These are phyloP conservation scores for Cladophialophora carrionii DNA, from an alignment of 2,329 filamentous ascomycete species.

Conservation along the genomic window DNA sequence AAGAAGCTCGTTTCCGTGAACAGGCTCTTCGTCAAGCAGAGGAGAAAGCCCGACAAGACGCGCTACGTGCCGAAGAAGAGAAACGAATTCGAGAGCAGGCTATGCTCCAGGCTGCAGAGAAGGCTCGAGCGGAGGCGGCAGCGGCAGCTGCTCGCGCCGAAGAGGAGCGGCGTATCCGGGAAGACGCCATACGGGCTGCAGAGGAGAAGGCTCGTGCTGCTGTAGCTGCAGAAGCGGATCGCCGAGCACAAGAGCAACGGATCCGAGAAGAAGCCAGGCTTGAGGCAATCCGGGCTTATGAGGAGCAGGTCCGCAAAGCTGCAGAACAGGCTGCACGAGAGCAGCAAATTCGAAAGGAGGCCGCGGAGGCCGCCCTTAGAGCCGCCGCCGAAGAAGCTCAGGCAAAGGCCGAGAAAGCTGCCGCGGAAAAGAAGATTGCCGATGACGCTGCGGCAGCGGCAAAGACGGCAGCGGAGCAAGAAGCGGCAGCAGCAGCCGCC, in stretches of 20 bases:
- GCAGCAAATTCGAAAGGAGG: slow-evolving; percentile 40
- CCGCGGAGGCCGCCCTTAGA: slow-evolving; percentile 53
- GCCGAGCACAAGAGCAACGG: slow-evolving; percentile 47
- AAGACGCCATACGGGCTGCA: slow-evolving; percentile 40
- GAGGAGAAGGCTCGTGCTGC: slow-evolving; percentile 34
- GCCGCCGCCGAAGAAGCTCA: slow-evolving; percentile 53
- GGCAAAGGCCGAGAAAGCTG: slow-evolving; percentile 48
- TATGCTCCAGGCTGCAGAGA: slow-evolving; percentile 33
- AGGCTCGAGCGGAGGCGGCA: slow-evolving; percentile 53
- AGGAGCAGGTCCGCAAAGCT: slow-evolving; percentile 31
- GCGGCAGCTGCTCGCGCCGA: slow-evolving; percentile 46
- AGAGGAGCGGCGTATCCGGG: slow-evolving; percentile 42
- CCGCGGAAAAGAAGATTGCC: slow-evolving; percentile 43
- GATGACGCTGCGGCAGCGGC: slow-evolving; percentile 47
- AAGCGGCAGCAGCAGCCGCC: slow-evolving; percentile 44
- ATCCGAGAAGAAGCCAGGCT: slow-evolving; percentile 35
- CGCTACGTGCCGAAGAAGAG: slow-evolving; percentile 43
- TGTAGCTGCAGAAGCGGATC: slow-evolving; percentile 46
- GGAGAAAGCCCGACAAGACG: slow-evolving; percentile 38
- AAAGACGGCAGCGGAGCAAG: slow-evolving; percentile 45
- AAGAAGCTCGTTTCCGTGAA: slow-evolving; percentile 42
- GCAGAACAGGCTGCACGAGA: slow-evolving; percentile 37
- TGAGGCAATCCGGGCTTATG: slow-evolving; percentile 35
- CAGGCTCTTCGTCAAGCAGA: slow-evolving; percentile 39
- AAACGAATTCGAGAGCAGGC: slow-evolving; percentile 42